Base-by-base conservation (phyloP, 1,284 basidiomycete species). In the Afroboletus lepidellus region DNA sequence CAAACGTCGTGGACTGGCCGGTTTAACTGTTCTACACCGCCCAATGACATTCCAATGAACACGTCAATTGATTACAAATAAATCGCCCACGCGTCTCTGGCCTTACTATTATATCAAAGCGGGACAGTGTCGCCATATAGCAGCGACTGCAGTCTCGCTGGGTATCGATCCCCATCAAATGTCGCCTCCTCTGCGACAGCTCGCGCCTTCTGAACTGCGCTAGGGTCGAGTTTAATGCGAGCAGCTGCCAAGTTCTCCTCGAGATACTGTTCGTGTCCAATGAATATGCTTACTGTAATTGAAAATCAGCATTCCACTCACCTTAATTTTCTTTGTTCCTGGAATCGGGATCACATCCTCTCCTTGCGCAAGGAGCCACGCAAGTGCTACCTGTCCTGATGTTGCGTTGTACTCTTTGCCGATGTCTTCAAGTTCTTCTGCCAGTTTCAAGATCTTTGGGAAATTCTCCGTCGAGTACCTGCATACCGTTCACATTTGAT, bases 291-390 rank as follows among this genome's bases (percentile, higher is more conserved):
- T 30, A 11, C 15, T 7, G 13, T 13, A 25, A 23, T 12, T 1
- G 3, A 20, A 39, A 18, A 39, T 18, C 5, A 21, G 3, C 7
- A 13, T 32, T 18, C 8, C 5, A 39, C 54, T 2, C 9, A 67
- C 67, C 57, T 66, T 67, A 37, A 69, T 51, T 27, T 62, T 65
- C 36, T 56, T 69, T 57, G 41, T 71, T 5, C 67, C 66, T 1
- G 60, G 69, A 43, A 69, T 69, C 3, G 66, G 67, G 25, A 77
- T 67, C 38, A 75, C 60, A 46, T 72, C 70, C n/a, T 66, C 63
- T 18, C 69, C 72, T 58, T 71, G 73, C 9, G 68, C 66, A 18
- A 73, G 63, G 29, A 77, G 54, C 77, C 79, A 81, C 0, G 79
- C 77, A 3, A 81, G 65, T 0, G 69, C 57, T 8, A 80, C 63